Evolutionary conservation across 768 basidiomycete species (phyloP).

Genomic region (Kwoniella europaea): DNA sequence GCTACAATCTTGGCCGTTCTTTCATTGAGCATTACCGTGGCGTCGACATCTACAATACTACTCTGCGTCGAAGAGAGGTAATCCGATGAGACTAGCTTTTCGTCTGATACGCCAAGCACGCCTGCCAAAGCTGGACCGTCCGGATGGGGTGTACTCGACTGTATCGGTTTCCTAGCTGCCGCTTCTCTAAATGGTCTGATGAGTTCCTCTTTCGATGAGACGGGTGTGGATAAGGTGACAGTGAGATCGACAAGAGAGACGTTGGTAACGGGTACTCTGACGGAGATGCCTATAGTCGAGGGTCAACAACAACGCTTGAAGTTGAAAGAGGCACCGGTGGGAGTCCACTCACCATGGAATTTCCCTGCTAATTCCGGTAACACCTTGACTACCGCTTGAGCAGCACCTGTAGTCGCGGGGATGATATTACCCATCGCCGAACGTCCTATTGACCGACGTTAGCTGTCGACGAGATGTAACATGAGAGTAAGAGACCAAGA

Average conservation of each 20-base stretch:
- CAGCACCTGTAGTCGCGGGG: conserved; percentile 57
- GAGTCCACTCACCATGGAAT: conserved; percentile 51
- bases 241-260: conserved; percentile 59
- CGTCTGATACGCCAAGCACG: conserved; percentile 55
- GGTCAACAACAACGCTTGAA: neutral
- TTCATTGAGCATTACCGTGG: conserved; percentile 51
- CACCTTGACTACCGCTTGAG: conserved; percentile 57
- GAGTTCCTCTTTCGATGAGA: conserved; percentile 51
- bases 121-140: conserved; percentile 35
- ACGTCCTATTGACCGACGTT: conserved; percentile 37
- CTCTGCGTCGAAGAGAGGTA: conserved; percentile 49
- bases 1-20: conserved; percentile 55
- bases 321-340: no score
- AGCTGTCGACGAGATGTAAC: neutral
- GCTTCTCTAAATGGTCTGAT: conserved; percentile 53
- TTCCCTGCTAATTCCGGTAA: conserved; percentile 58
- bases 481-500: no score
- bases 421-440: conserved; percentile 57
- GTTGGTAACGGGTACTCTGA: conserved; percentile 59
- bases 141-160: conserved; percentile 27
- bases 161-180: conserved; percentile 25
- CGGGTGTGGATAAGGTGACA: conserved; percentile 49
- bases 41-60: conserved; percentile 54
- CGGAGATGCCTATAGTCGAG: conserved; percentile 49
- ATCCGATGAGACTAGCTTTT: conserved; percentile 58